Evolutionary conservation across 78 protist species (phyloP).

Genomic region (Dictyostelium purpureum): DNA sequence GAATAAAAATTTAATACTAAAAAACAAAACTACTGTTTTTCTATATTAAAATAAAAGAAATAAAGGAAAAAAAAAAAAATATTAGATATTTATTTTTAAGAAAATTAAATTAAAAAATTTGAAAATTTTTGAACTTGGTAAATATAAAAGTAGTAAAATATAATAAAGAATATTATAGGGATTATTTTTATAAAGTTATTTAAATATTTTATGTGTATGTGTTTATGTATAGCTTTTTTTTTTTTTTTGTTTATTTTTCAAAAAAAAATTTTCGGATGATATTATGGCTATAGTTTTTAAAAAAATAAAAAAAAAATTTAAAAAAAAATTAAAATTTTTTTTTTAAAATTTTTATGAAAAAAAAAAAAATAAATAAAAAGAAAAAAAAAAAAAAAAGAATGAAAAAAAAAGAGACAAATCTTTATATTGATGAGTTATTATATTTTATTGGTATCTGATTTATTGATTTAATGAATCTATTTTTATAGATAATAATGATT

Average conservation of each 20-base stretch:
- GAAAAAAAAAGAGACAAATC: not conserved
- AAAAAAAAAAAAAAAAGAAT: not conserved
- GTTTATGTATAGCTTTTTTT: not conserved
- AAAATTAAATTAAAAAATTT: no score
- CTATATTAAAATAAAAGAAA: not conserved
- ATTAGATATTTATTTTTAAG: no score
- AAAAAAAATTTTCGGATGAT: not conserved
- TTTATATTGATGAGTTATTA: not conserved
- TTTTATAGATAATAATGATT: no score
- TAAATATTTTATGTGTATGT: not conserved
- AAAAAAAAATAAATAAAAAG: not conserved
- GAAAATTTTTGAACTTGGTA: not conserved
- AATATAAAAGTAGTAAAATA: not conserved
- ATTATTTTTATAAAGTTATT: no score
- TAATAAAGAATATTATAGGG: not conserved
- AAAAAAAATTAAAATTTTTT: not conserved
- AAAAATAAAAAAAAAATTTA: not conserved
- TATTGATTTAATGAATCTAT: no score
- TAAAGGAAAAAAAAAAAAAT: not conserved
- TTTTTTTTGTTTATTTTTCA: no score
- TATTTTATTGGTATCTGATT: no score
- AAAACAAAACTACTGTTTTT: conserved; percentile 23
- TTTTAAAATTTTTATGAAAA: not conserved
- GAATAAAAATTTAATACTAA: not conserved
- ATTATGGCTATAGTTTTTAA: no score